phyloP scores from a whole-genome alignment of 2,329 filamentous ascomycete genomes.

The Aspergillus ochraceus region DNA sequence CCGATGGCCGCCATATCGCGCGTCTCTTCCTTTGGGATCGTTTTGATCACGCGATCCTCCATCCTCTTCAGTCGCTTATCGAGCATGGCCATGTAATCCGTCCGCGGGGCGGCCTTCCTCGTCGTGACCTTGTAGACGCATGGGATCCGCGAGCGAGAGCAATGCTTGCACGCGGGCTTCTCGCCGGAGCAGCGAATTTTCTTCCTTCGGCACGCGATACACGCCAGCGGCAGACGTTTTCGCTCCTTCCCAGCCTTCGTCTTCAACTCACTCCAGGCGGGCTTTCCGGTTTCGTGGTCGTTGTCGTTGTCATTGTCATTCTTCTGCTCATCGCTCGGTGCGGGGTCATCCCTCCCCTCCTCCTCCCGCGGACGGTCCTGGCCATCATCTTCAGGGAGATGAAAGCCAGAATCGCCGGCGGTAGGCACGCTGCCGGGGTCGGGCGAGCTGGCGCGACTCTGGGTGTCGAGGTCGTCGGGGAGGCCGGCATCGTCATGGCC shows the following conservation, averaged over 20 bases:
- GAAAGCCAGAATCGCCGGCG: slow-evolving; percentile 18
- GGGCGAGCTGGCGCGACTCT: slow-evolving; percentile 38
- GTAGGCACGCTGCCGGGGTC: slow-evolving; percentile 32
- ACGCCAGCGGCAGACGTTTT: slow-evolving; percentile 87
- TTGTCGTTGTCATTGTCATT: slow-evolving; percentile 39
- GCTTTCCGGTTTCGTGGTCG: slow-evolving; percentile 23
- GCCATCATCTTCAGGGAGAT: slow-evolving; percentile 8
- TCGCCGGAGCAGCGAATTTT: slow-evolving; percentile 98
- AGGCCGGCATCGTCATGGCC: slow-evolving; percentile 27
- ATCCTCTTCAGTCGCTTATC: slow-evolving; percentile 94
- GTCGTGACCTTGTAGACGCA: slow-evolving; percentile 98
- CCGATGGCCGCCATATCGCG: slow-evolving; percentile 67
- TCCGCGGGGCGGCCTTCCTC: slow-evolving; percentile 87
- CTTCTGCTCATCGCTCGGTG: slow-evolving; percentile 45
- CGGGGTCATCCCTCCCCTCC: slow-evolving; percentile 17
- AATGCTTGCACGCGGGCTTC: slow-evolving; percentile 97
- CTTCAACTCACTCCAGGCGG: slow-evolving; percentile 79
- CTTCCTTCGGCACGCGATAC: slow-evolving; percentile 92
- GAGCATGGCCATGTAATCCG: slow-evolving; percentile 98
- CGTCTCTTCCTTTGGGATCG: slow-evolving; percentile 83
- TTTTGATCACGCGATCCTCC: slow-evolving; percentile 97
- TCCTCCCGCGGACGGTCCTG: slow-evolving; percentile 4
- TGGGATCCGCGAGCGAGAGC: slow-evolving; percentile 84
- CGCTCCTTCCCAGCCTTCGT: slow-evolving; percentile 94
- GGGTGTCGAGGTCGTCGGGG: slow-evolving; percentile 35